Percentiles rank a stretch among this genome's conserved stretches.
These are phyloP conservation scores for Backusella parvicylindrica DNA, from an alignment of 192 early-diverging fungal genomes.

Conservation along the genomic window DNA sequence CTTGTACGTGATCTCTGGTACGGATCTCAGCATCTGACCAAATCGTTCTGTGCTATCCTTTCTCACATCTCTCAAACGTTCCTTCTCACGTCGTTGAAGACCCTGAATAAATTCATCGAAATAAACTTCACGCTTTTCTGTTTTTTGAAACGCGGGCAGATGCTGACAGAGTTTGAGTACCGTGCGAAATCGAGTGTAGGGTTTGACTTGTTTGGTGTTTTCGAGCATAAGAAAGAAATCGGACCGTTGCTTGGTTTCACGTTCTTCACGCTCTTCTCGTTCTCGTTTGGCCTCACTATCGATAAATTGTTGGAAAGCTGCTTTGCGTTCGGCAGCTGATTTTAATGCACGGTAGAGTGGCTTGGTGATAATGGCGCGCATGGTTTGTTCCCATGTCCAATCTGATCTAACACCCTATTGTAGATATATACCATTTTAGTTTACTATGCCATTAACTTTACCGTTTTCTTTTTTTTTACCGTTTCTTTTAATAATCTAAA, in stretches of 20 bases:
- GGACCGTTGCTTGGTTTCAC: slow-evolving; percentile 46
- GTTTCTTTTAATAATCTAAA: slow-evolving; percentile 65
- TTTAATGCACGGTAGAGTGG: slow-evolving; percentile 82
- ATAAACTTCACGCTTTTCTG: slow-evolving; percentile 55
- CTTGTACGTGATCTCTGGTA: slow-evolving; percentile 52
- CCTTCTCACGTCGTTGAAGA: slow-evolving; percentile 63
- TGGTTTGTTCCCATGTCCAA: slow-evolving; percentile 93
- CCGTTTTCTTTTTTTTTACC: slow-evolving; percentile 36
- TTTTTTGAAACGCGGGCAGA: slow-evolving; percentile 55
- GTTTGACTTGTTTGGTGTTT: slow-evolving; percentile 43
- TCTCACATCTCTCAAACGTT: slow-evolving; percentile 53
- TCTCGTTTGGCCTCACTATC: slow-evolving; percentile 58
- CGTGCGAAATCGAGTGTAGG: slow-evolving; percentile 55
- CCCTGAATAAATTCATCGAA: slow-evolving; percentile 77
- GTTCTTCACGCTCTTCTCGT: slow-evolving; percentile 53
- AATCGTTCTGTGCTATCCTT: slow-evolving; percentile 64
- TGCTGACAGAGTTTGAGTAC: slow-evolving; percentile 52
- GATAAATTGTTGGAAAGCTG: slow-evolving; percentile 73
- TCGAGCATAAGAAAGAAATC: slow-evolving; percentile 56
- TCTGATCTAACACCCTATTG: slow-evolving; percentile 71
- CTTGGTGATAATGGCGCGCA: slow-evolving; percentile 80
- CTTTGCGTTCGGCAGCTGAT: slow-evolving; percentile 77
- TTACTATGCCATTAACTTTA: no score
- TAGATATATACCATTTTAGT: no score
- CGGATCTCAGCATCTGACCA: slow-evolving; percentile 47